Conservation (phyloP, 208 protist genomes). For the Acanthamoeba castellanii region DNA sequence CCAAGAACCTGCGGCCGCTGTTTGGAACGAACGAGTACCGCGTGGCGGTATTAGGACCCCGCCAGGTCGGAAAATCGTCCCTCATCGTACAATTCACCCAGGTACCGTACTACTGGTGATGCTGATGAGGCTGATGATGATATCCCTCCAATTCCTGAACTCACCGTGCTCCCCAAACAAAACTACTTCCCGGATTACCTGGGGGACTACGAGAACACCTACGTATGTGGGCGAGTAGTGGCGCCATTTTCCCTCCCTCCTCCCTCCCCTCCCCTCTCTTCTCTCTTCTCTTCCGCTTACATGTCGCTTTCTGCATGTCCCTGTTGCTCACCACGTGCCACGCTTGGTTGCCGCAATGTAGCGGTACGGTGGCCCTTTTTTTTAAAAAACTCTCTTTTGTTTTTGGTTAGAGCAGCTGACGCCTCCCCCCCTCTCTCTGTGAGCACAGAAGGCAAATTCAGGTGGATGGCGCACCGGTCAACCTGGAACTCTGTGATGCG, state of each 20-base stretch:
- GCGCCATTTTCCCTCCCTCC: not conserved
- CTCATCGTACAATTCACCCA: not conserved
- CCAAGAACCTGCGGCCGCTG: not conserved
- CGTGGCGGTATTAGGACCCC: constrained; percentile 5
- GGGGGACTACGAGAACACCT: not conserved
- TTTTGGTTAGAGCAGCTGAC: too few relatives aligned
- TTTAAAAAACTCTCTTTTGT: too few relatives aligned
- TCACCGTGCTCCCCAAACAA: not conserved
- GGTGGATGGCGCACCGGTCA: too few relatives aligned
- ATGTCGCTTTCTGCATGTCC: too few relatives aligned
- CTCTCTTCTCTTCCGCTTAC: not conserved
- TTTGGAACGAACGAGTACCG: constrained; percentile 16
- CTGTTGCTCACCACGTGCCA: too few relatives aligned
- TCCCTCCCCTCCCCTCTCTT: not conserved
- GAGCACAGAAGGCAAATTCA: too few relatives aligned
- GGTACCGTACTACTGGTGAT: not conserved
- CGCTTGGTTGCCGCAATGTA: too few relatives aligned
- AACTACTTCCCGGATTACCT: not conserved
- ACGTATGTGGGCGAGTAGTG: not conserved
- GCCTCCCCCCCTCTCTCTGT: too few relatives aligned
- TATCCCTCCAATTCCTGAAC: too few relatives aligned
- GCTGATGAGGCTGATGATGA: too few relatives aligned
- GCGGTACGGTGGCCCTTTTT: too few relatives aligned
- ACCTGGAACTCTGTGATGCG: too few relatives aligned
- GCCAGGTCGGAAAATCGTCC: constrained; percentile 16